Base-by-base conservation (phyloP, 202 grass and related monocot genomes). In the Setaria italica region DNA sequence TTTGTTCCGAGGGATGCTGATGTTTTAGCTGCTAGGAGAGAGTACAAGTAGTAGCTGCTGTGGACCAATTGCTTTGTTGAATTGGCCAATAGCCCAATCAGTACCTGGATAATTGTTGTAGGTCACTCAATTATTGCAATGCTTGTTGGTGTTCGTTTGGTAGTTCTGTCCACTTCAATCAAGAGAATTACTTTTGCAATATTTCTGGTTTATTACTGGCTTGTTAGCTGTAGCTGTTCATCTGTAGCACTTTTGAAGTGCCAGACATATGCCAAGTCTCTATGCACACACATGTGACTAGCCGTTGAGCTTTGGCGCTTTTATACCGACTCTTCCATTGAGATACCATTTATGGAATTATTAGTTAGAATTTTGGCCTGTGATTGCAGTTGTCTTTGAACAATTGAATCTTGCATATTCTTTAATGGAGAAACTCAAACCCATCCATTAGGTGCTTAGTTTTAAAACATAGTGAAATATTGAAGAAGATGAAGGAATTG, bases 11-110 rank as follows among this genome's bases (percentile, higher is more conserved):
- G 25, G 49, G 87, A 37, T 78, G 20, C 32, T 82, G 41, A 35
- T 60, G 67, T 78, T 57, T 81, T 89, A 89, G 72, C 84, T 91
- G 47, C 50, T 80, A 74, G 37, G 30, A 29, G 34, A 59, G 58
- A 47, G 10, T 19, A 64, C 39, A 65, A 50, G 13, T 66, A 60
- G 13, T 73, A 15, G 11, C 41, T 55, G 3, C 21, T 65, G 35
- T 2, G 10, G 59, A 65, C 12, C 4, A 20, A 5, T 85, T 74
- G 35, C 62, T 10, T 66, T 72, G 66, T 86, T 50, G 1, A 85
- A 46, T 73, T 67, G 66, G 57, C 15, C 0, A n/a, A 33, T 39
- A 71, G 25, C 63, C 35, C 4, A 49, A 58, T 66, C 33, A 72
- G 39, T 35, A 25, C 9, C 20, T 74, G 59, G 69, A 14, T 11